phyloP scores from a whole-genome alignment of 192 early-diverging fungal genomes.

The Coemansia sp. region DNA sequence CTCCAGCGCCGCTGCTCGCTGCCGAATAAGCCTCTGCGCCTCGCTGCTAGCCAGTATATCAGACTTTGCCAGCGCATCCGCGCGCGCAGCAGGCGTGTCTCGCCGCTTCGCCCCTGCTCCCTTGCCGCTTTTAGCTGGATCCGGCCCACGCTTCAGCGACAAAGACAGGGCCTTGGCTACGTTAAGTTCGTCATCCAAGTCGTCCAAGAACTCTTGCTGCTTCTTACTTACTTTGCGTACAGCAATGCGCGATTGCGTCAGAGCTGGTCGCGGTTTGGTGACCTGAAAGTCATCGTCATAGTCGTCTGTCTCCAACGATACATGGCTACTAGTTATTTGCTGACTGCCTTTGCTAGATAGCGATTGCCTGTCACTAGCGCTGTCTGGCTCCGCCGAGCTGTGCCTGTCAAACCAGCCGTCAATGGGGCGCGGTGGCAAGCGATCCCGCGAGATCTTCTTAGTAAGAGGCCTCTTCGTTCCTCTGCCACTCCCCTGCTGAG shows the following conservation, averaged over 20 bases:
- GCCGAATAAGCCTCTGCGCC: slow-evolving; percentile 45
- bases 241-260: slow-evolving; percentile 33
- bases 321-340: neutral
- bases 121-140: neutral
- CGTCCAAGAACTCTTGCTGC: slow-evolving; percentile 35
- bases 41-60: slow-evolving; percentile 43
- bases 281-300: slow-evolving; percentile 43
- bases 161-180: slow-evolving; percentile 50
- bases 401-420: slow-evolving; percentile 25
- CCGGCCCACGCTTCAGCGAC: slow-evolving; percentile 28
- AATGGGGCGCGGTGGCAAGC: slow-evolving; percentile 1
- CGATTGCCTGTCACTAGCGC: neutral
- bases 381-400: slow-evolving; percentile 4
- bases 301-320: slow-evolving; percentile 25
- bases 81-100: neutral
- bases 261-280: slow-evolving; percentile 17
- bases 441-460: neutral
- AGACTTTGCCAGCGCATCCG: slow-evolving; percentile 18
- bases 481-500: slow-evolving; percentile 10
- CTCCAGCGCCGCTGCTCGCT: slow-evolving; percentile 35
- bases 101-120: slow-evolving; percentile 15
- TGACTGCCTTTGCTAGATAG: neutral
- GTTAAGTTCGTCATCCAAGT: slow-evolving; percentile 47
- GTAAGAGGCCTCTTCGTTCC: neutral
- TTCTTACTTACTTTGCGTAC: slow-evolving; percentile 18